phyloP scores from a whole-genome alignment of 1,139 yeast genomes.

The Debaryomyces sp. region DNA sequence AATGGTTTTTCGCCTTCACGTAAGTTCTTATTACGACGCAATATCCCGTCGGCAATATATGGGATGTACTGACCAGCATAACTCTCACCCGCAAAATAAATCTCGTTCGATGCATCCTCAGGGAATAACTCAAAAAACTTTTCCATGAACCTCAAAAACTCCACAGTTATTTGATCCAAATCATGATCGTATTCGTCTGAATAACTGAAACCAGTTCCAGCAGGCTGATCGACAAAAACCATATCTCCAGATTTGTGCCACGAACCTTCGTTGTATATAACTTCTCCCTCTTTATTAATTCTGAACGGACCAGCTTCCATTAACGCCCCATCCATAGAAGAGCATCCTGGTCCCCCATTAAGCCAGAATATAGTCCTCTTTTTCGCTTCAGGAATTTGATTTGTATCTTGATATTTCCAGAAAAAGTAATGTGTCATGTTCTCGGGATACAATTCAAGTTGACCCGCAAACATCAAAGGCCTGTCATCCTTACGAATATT shows the following conservation, averaged over 20 bases:
- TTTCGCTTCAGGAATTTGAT: constrained; percentile 31
- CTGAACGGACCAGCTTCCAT: constrained; percentile 93
- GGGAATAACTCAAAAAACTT: constrained; percentile 76
- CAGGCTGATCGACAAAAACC: constrained; percentile 91
- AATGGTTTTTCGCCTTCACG: constrained; percentile 24
- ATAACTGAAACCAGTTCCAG: constrained; percentile 88
- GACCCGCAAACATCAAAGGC: constrained; percentile 74
- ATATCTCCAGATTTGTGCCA: constrained; percentile 85
- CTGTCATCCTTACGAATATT: constrained; percentile 34
- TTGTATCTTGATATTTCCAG: constrained; percentile 63
- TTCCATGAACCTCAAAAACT: constrained; percentile 67
- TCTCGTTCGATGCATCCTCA: constrained; percentile 62
- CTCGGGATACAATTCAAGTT: constrained; percentile 56
- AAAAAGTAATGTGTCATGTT: constrained; percentile 71
- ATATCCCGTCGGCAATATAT: constrained; percentile 69
- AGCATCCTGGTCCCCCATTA: constrained; percentile 98
- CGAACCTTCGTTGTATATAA: constrained; percentile 66
- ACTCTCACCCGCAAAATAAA: constrained; percentile 90
- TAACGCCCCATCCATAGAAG: constrained; percentile 96
- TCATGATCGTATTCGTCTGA: constrained; percentile 59
- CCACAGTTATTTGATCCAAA: constrained; percentile 57
- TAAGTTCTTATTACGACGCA: constrained; percentile 46
- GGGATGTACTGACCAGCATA: constrained; percentile 98
- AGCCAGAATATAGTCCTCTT: constrained; percentile 74
- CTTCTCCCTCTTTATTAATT: constrained; percentile 47